Conservation (phyloP, 345 rosid genomes). For the Kernera saxatilis region DNA sequence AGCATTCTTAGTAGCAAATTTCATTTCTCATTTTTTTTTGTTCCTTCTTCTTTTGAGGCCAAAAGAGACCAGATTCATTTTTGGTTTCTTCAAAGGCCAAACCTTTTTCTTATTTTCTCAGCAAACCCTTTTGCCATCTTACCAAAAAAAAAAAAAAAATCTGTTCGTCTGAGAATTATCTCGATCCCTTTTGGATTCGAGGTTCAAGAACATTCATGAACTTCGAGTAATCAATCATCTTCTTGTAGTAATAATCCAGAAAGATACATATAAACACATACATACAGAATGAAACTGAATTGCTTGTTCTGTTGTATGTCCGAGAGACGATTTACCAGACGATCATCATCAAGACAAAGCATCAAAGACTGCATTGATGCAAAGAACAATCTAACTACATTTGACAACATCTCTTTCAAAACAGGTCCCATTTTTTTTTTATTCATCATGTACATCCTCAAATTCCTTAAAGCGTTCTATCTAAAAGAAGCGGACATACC, state of each 20-base stretch:
- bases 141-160: not conserved
- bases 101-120: slow-evolving; percentile 13
- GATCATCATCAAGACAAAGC: slow-evolving; percentile 54
- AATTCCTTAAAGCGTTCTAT: not conserved
- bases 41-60: slow-evolving; percentile 30
- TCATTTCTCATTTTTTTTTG: not conserved
- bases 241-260: slow-evolving; percentile 28
- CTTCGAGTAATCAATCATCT: slow-evolving; percentile 26
- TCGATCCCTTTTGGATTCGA: slow-evolving; percentile 19
- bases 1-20: not conserved
- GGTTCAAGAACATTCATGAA: slow-evolving; percentile 29
- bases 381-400: slow-evolving; percentile 42
- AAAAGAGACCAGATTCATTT: slow-evolving; percentile 37
- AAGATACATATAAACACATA: slow-evolving; percentile 24
- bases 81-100: slow-evolving; percentile 41
- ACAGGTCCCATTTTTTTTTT: slow-evolving; percentile 37
- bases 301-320: slow-evolving; percentile 65
- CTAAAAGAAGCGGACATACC: slow-evolving; percentile 4
- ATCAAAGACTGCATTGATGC: slow-evolving; percentile 50
- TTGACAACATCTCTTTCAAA: slow-evolving; percentile 78
- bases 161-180: slow-evolving; percentile 19
- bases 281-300: slow-evolving; percentile 10
- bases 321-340: slow-evolving; percentile 37
- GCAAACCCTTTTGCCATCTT: slow-evolving; percentile 22
- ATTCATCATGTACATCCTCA: not conserved